Evolutionary conservation across 495 filamentous ascomycete species (phyloP), one percentile per base, ranked within the genome.

Genomic region (Penicillium pancosmium): DNA sequence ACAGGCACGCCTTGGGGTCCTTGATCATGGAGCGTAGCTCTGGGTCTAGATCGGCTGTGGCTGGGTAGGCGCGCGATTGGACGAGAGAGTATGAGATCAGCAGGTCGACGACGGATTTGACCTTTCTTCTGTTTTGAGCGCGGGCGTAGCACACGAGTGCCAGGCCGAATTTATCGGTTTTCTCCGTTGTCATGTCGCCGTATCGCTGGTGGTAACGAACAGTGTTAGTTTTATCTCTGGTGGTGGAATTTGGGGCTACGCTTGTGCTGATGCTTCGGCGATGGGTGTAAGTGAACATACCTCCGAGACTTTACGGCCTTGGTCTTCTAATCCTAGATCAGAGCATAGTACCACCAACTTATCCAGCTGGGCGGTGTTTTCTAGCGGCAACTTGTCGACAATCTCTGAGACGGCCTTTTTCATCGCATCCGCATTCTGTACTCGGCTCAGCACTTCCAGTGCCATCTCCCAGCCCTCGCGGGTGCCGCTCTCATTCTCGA

Each of bases 61-160:
- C 80, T 8, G 92, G 92, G 66, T 87, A 93, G 4, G 88, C 85
- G 9, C 84, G 83, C 12, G 93, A 96, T 56, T 93, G 88, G 43
- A 92, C 84, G 35, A 97, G 83, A 43, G 88, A 93, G 68, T 89
- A 87, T 1, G 91, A 92, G 66, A 91, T 92, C 35, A 97, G 82
- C n/a, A 92, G 82, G 66, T 93, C 87, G 23, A 93, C 80, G 21
- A 96, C 88, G 50, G 90, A 84, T 65, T 88, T 88, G 59, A 96
- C 84, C 73, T 93, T 94, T 59, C 79, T 77, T 7, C 83, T 76
- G 46, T 82, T 82, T 61, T 90, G 90, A 0, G 91, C 89, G 11
- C 92, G 86, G 41, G 93, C 86, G 70, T 92, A 96, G 78, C 92
- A 95, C 67, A 92, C 82, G 33, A 97, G 82, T 7, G 91, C 88